phyloP scores from a whole-genome alignment of 2,329 filamentous ascomycete species.

The Clonostachys rosea region DNA sequence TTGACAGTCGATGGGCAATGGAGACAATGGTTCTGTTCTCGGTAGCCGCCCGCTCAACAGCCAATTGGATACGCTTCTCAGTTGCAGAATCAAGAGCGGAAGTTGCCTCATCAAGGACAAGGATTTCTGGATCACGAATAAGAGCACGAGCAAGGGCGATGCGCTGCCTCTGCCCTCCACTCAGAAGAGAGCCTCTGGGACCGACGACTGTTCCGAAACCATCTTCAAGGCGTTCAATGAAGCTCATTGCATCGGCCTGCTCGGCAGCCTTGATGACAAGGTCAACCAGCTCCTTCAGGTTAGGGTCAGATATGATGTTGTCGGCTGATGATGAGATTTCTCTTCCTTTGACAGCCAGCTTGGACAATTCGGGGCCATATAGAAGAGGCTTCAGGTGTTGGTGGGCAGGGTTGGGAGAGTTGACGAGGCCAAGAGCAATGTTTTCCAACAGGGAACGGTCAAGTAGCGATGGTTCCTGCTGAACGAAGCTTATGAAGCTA shows the following conservation, averaged over 20 bases:
- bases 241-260: constrained; percentile 3
- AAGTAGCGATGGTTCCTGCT: constrained; percentile 42
- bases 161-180: constrained; percentile 60
- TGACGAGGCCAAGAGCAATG: constrained; percentile 12
- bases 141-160: constrained; percentile 46
- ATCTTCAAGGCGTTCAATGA: constrained; percentile 2
- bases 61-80: constrained; percentile 90
- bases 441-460: constrained; percentile 35
- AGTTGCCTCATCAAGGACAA: constrained; percentile 92
- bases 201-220: constrained; percentile 34
- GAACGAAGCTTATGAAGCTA: constrained; percentile 36
- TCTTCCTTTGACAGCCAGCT: constrained; percentile 30
- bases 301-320: background rate
- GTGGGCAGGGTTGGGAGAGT: constrained; percentile 39
- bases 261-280: constrained; percentile 2
- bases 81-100: constrained; percentile 91
- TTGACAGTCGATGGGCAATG: constrained; percentile 92
- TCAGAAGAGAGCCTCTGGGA: constrained; percentile 54
- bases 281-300: constrained; percentile 2
- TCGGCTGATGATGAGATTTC: background rate
- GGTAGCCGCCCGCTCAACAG: constrained; percentile 76
- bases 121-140: constrained; percentile 42
- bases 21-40: constrained; percentile 89
- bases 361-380: constrained; percentile 33
- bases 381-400: constrained; percentile 29